Percentiles rank a stretch among this genome's conserved stretches.
Evolutionary conservation across 2,329 filamentous ascomycete genomes (phyloP).

Genomic region (Stagonosporopsis rhizophila): DNA sequence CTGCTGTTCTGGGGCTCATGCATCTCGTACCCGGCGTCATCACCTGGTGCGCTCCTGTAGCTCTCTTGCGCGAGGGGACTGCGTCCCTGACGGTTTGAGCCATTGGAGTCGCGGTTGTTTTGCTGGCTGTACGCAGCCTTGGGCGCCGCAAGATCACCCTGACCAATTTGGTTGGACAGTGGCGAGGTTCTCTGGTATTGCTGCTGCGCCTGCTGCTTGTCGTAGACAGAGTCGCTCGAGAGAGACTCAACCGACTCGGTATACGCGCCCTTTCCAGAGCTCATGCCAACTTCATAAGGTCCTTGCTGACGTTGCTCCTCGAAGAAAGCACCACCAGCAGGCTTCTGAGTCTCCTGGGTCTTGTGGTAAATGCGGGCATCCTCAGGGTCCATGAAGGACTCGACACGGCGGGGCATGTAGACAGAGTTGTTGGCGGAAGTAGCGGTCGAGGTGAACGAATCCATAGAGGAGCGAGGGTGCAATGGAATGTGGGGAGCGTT

Average conservation of each 20-base stretch:
- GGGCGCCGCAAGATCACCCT: constrained; percentile 37
- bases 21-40: constrained; percentile 45
- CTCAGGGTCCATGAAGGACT: constrained; percentile 80
- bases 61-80: constrained; percentile 57
- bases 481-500: constrained; percentile 56
- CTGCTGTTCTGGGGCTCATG: constrained; percentile 44
- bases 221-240: constrained; percentile 46
- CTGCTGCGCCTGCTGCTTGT: constrained; percentile 34
- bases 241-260: constrained; percentile 47
- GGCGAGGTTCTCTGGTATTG: constrained; percentile 41
- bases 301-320: constrained; percentile 38
- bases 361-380: constrained; percentile 77
- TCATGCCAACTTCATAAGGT: constrained; percentile 35
- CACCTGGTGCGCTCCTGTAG: constrained; percentile 46
- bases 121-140: constrained; percentile 38
- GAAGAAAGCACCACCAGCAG: constrained; percentile 54
- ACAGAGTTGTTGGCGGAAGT: constrained; percentile 66
- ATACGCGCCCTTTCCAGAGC: constrained; percentile 39
- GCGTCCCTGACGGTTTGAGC: constrained; percentile 44
- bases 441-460: constrained; percentile 67
- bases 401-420: constrained; percentile 71
- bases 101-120: constrained; percentile 22
- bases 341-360: constrained; percentile 61
- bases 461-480: constrained; percentile 68
- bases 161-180: constrained; percentile 37